These are phyloP conservation scores for Suhomyces prunicola DNA, from an alignment of 805 yeast genomes.

Conservation along the genomic window DNA sequence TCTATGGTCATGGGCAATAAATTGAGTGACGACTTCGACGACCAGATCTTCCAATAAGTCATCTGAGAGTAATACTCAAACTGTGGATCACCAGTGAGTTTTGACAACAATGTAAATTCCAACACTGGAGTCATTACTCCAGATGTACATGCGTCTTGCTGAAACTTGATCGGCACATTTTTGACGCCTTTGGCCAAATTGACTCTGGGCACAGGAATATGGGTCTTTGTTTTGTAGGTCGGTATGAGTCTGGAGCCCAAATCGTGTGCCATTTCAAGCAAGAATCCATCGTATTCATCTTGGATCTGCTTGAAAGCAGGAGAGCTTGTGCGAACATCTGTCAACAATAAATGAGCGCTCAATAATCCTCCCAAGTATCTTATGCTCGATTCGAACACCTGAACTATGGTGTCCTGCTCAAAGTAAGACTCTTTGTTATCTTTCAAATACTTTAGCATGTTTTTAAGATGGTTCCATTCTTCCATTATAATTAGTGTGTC, in stretches of 20 bases:
- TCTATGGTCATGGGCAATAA: constrained; percentile 77
- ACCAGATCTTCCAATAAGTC: constrained; percentile 73
- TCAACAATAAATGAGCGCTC: constrained; percentile 61
- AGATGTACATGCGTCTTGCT: constrained; percentile 75
- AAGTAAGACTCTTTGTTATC: constrained; percentile 47
- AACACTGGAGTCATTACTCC: constrained; percentile 84
- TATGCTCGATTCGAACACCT: constrained; percentile 84
- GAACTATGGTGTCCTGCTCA: constrained; percentile 66
- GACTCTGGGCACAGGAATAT: constrained; percentile 77
- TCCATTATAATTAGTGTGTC: constrained; percentile 77
- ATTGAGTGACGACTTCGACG: constrained; percentile 54
- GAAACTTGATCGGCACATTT: constrained; percentile 41
- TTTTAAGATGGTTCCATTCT: constrained; percentile 53
- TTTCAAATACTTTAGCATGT: constrained; percentile 26
- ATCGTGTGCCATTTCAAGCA: constrained; percentile 70
- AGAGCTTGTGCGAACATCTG: constrained; percentile 20
- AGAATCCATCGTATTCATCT: constrained; percentile 60
- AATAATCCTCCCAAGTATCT: constrained; percentile 79
- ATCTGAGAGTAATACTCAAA: constrained; percentile 61
- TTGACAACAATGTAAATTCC: constrained; percentile 74
- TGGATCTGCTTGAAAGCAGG: constrained; percentile 15
- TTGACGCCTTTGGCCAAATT: constrained; percentile 57
- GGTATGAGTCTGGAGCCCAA: constrained; percentile 68
- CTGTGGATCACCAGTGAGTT: constrained; percentile 67
- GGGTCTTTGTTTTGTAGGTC: constrained; percentile 62